Percentiles rank a stretch among this genome's conserved stretches.
phyloP scores from a whole-genome alignment of 768 basidiomycete genomes.

The Paxillus ammoniavirescens region DNA sequence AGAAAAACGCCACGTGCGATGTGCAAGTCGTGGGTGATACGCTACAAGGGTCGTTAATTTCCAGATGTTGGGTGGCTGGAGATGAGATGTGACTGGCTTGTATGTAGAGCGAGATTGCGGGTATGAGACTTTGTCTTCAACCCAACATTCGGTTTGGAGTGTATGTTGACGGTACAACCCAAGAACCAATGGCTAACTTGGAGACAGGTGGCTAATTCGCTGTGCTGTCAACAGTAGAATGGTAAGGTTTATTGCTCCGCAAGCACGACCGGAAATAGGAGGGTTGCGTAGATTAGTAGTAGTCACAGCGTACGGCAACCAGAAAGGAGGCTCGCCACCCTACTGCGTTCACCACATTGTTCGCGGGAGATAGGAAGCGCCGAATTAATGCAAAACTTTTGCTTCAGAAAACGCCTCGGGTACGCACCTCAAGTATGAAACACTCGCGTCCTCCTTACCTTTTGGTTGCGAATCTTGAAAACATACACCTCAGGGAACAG shows the following conservation, averaged over 20 bases:
- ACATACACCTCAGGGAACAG: background rate
- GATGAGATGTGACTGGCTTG: background rate
- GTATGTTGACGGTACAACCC: background rate
- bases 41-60: background rate
- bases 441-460: conserved; percentile 9
- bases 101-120: background rate
- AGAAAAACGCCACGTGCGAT: background rate
- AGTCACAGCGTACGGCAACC: conserved; percentile 5
- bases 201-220: no score
- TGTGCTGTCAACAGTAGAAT: background rate
- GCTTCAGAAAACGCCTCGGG: background rate
- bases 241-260: conserved; percentile 1
- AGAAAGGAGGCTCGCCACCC: conserved; percentile 10
- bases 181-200: background rate
- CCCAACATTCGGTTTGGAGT: background rate
- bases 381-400: background rate
- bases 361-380: no score
- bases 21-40: background rate
- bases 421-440: conserved; percentile 11
- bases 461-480: background rate
- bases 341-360: background rate
- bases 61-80: background rate
- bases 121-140: background rate
- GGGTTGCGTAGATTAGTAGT: conserved; percentile 12
- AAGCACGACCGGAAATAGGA: conserved; percentile 17